phyloP scores from a whole-genome alignment of 139 green algal genomes.

The Axilococcus clingmanii region DNA sequence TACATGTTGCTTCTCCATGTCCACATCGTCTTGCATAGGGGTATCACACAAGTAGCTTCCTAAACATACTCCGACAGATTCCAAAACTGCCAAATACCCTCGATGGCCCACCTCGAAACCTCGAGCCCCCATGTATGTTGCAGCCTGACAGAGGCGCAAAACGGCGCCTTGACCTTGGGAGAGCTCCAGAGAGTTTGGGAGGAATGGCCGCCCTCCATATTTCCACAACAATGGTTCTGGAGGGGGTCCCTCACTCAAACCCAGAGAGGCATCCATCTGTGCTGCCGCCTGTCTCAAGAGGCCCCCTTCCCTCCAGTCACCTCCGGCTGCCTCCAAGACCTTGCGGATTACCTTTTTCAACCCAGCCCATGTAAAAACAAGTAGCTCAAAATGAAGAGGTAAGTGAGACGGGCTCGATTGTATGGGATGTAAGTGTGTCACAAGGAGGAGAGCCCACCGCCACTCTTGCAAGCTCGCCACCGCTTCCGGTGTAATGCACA shows the following conservation, averaged over 20 bases:
- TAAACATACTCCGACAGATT: too few relatives aligned
- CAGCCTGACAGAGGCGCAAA: too few relatives aligned
- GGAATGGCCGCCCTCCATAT: constrained; percentile 52
- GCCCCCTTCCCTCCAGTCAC: not conserved
- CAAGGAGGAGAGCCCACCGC: constrained; percentile 33
- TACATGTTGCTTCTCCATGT: too few relatives aligned
- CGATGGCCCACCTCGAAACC: too few relatives aligned
- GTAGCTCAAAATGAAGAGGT: constrained; percentile 22
- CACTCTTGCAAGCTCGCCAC: constrained; percentile 47
- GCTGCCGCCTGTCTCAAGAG: constrained; percentile 3
- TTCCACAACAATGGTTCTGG: constrained; percentile 61
- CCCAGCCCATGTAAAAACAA: constrained; percentile 50
- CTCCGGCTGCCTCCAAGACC: constrained; percentile 16
- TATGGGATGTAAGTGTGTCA: constrained; percentile 24
- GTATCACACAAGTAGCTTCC: too few relatives aligned
- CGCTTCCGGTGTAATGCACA: too few relatives aligned
- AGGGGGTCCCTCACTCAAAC: constrained; percentile 16
- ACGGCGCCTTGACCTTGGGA: too few relatives aligned
- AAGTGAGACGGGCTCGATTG: not conserved
- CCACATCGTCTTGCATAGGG: too few relatives aligned
- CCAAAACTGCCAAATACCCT: not conserved
- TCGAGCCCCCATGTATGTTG: too few relatives aligned
- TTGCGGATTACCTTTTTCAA: constrained; percentile 30
- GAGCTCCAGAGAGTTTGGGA: constrained; percentile 40
- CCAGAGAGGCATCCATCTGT: constrained; percentile 22